Conservation (phyloP, 1,284 basidiomycete genomes). For the Ceratobasidium theobromae region DNA sequence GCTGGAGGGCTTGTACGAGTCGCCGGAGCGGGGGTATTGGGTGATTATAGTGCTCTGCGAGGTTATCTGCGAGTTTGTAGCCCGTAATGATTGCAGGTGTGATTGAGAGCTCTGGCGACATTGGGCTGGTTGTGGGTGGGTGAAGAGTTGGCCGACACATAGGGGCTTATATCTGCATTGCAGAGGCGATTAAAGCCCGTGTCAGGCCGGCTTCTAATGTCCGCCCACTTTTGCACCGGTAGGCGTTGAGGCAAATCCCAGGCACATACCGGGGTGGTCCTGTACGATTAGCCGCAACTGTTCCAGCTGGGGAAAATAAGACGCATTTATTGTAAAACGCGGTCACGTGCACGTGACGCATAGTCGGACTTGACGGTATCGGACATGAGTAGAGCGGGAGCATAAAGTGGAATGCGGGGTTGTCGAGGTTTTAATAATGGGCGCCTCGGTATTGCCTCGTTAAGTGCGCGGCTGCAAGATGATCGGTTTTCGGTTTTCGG, state of each 20-base stretch:
- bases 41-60: slow-evolving; percentile 9
- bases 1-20: neutral
- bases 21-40: neutral
- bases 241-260: no score
- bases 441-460: neutral
- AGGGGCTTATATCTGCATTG: neutral
- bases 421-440: neutral
- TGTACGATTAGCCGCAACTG: no score
- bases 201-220: no score
- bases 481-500: neutral
- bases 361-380: neutral
- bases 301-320: neutral
- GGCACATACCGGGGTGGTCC: no score
- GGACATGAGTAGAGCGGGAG: neutral
- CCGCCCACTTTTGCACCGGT: no score
- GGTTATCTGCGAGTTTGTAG: slow-evolving; percentile 6
- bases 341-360: neutral
- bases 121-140: neutral
- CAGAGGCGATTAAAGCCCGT: no score
- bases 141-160: neutral
- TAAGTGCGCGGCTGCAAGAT: neutral
- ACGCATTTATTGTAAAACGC: no score
- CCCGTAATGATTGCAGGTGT: neutral
- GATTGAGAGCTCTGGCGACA: neutral
- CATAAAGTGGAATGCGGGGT: neutral